Evolutionary conservation across 2,329 filamentous ascomycete genomes (phyloP), one percentile per base, ranked within the genome.

Genomic region (Orbilia ellipsospora): DNA sequence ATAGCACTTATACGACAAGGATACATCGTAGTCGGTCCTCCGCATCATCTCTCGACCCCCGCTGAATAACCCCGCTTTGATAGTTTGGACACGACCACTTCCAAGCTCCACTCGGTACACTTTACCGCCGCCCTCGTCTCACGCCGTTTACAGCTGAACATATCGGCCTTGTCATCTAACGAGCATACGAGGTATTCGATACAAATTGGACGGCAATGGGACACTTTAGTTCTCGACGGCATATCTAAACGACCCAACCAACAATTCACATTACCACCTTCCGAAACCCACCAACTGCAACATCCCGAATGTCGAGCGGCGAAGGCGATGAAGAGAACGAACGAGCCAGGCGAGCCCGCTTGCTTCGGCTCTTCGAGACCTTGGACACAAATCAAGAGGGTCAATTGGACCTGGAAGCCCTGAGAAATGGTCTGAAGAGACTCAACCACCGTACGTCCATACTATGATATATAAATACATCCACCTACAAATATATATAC

Each of bases 361-460:
- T 97, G 80, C 90, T 93, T 84, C 87, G 89, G 82, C 88, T 98
- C 80, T 98, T 94, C 94, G 85, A 85, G 81, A 90, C 88, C 80
- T 87, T 99, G 78, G 93, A 96, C 82, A 90, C 90, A 78, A 88
- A 89, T 78, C 86, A 87, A 73, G 89, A 90, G 80, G 92, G 92
- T 73, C 90, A 92, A 82, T 86, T 99, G 80, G 94, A 98, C 83
- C 85, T 96, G 78, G 89, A 90, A 82, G 93, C 89, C 36, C 85
- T 99, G 79, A 91, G 94, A 84, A 92, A 89, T 83, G 95, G 94
- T 2, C 84, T 99, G 81, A 89, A 86, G 82, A 92, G 90, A 83
- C 93, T 98, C 80, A 94, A 98, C 82, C 95, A 99, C 82, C 95
- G 93, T 96, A 84, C 84, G 90, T 82, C 45, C 42, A 36, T 63